Evolutionary conservation across 1,139 yeast genomes (phyloP).

Genomic region (Arxiozyma heterogenica): DNA sequence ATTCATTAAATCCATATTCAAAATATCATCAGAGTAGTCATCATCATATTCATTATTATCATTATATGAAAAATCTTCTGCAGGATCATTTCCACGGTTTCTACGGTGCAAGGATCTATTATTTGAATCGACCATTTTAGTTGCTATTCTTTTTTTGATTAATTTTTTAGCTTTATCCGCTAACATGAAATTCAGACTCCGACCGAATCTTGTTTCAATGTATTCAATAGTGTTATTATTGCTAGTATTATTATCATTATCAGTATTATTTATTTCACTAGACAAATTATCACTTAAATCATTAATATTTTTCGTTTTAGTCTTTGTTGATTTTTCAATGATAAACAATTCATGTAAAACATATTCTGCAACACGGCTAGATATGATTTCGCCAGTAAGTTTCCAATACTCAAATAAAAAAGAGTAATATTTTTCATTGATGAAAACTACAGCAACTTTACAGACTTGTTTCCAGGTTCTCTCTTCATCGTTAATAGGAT

Average conservation of each 20-base stretch:
- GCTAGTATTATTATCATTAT: not conserved
- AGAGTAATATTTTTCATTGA: conserved; percentile 40
- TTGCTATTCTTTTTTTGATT: conserved; percentile 65
- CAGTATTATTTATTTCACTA: not conserved
- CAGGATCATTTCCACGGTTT: conserved; percentile 30
- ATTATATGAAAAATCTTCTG: not conserved
- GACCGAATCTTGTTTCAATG: conserved; percentile 83
- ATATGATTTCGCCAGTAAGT: conserved; percentile 90
- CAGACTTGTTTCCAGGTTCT: conserved; percentile 52
- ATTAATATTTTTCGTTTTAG: not conserved
- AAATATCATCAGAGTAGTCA: conserved; percentile 3
- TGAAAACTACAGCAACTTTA: conserved; percentile 67
- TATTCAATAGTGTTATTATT: conserved; percentile 36
- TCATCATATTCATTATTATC: conserved; percentile 18
- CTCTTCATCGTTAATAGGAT: conserved; percentile 53
- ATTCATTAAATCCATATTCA: conserved; percentile 2
- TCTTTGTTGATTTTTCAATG: conserved; percentile 20
- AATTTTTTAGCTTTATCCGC: conserved; percentile 69
- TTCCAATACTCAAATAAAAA: conserved; percentile 90
- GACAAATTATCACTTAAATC: not conserved
- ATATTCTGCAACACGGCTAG: conserved; percentile 83
- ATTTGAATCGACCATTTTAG: conserved; percentile 45
- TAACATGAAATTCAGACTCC: conserved; percentile 71
- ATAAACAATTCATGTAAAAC: conserved; percentile 49
- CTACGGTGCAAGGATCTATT: conserved; percentile 14